Evolutionary conservation across 192 early-diverging fungal species (phyloP).

Genomic region (Endogone sp.): DNA sequence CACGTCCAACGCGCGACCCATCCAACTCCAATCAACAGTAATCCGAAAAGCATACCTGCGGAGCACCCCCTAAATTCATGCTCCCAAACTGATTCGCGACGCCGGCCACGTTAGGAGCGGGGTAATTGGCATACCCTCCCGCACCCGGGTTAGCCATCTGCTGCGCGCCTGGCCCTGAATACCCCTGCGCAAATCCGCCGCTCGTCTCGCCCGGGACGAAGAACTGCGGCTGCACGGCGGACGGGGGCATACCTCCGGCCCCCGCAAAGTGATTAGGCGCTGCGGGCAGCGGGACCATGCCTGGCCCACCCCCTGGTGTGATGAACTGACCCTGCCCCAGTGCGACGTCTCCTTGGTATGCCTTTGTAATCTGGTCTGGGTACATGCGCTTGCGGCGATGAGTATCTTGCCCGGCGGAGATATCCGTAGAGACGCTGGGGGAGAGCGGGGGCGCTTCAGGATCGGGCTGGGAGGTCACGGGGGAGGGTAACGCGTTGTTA

Average conservation of each 20-base stretch:
- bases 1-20: no score
- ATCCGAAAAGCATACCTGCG: no score
- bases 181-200: constrained; percentile 15
- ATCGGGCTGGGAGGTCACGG: no score
- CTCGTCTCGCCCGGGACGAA: constrained; percentile 16
- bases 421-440: neutral
- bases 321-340: no score
- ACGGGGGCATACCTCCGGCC: constrained; percentile 8
- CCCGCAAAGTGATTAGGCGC: no score
- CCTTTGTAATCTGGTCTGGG: constrained; percentile 40
- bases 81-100: no score
- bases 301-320: no score
- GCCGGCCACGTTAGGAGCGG: no score
- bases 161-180: constrained; percentile 18
- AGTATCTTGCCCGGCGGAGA: neutral
- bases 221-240: constrained; percentile 17
- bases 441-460: neutral
- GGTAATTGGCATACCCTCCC: no score
- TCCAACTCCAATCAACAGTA: no score
- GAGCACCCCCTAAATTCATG: no score
- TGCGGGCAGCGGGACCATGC: constrained; percentile 11
- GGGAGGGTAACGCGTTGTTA: no score
- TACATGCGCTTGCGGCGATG: constrained; percentile 49
- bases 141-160: constrained; percentile 10
- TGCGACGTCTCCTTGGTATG: constrained; percentile 34